A percentile compares a stretch with the other conserved stretches of the same genome.
Evolutionary conservation across 2,329 filamentous ascomycete genomes (phyloP).

Genomic region (Chaetomium sp.): DNA sequence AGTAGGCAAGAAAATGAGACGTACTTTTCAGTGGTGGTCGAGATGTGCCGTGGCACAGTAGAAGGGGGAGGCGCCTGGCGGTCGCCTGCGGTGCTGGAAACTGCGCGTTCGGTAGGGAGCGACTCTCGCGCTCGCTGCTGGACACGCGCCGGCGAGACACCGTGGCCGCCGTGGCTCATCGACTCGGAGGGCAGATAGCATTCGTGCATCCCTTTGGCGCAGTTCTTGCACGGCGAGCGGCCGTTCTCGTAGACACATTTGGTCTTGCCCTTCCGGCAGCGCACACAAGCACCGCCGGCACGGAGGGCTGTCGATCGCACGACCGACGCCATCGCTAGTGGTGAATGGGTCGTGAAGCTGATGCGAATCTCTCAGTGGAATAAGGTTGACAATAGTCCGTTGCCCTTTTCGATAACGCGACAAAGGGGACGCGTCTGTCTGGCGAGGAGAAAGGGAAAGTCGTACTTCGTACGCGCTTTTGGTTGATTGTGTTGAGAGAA

Average conservation of each 20-base stretch:
- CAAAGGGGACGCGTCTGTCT: neutral
- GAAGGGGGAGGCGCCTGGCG: constrained; percentile 40
- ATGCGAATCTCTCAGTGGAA: neutral
- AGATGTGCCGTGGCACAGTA: constrained; percentile 41
- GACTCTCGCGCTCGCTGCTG: constrained; percentile 48
- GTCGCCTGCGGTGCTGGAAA: constrained; percentile 37
- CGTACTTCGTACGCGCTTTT: no score
- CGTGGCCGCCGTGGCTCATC: constrained; percentile 50
- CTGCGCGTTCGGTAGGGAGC: constrained; percentile 46
- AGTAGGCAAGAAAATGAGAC: neutral
- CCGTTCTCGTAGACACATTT: constrained; percentile 59
- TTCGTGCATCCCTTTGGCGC: constrained; percentile 57
- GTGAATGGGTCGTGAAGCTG: neutral
- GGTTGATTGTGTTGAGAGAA: neutral
- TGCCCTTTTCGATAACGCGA: neutral
- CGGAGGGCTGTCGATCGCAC: constrained; percentile 54
- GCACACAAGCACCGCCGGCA: constrained; percentile 55
- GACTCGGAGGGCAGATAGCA: constrained; percentile 57
- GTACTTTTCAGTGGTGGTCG: constrained; percentile 48
- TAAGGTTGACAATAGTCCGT: neutral
- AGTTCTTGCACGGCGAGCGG: constrained; percentile 57
- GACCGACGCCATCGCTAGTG: constrained; percentile 19
- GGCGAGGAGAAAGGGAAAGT: neutral
- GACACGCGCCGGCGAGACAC: constrained; percentile 49
- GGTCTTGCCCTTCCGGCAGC: constrained; percentile 58